Conservation (phyloP, 202 grass and related monocot species). For the Carex sylvatica region DNA sequence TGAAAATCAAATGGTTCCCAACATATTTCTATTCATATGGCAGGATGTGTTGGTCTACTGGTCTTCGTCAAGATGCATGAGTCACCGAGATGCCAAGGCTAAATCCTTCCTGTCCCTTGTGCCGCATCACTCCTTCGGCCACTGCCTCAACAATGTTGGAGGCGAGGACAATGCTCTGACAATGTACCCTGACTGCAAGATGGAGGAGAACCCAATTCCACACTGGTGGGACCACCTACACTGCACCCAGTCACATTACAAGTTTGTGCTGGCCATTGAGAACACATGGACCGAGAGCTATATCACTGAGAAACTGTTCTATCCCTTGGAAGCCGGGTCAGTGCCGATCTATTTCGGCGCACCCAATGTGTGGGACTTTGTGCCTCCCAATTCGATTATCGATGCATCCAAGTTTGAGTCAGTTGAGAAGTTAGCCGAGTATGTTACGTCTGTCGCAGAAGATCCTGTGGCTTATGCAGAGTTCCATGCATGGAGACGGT, state of each 20-base stretch:
- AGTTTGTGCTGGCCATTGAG: slow-evolving; percentile 53
- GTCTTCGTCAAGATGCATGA: slow-evolving; percentile 42
- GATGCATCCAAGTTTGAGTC: slow-evolving; percentile 39
- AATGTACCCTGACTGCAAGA: slow-evolving; percentile 31
- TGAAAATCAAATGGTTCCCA: not conserved
- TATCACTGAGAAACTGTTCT: slow-evolving; percentile 46
- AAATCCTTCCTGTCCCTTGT: slow-evolving; percentile 36
- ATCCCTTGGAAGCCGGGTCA: slow-evolving; percentile 35
- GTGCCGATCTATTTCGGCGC: slow-evolving; percentile 47
- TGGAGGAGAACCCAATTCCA: slow-evolving; percentile 30
- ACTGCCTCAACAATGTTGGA: slow-evolving; percentile 43
- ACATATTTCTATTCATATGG: not conserved
- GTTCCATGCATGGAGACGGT: slow-evolving; percentile 52
- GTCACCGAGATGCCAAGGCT: slow-evolving; percentile 30
- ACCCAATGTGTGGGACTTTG: slow-evolving; percentile 29
- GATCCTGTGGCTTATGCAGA: slow-evolving; percentile 46
- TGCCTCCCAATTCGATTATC: slow-evolving; percentile 48
- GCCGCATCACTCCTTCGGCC: slow-evolving; percentile 43
- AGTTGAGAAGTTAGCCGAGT: slow-evolving; percentile 29
- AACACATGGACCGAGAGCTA: slow-evolving; percentile 38
- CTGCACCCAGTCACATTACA: slow-evolving; percentile 39
- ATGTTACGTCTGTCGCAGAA: slow-evolving; percentile 39
- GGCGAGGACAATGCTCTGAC: slow-evolving; percentile 33
- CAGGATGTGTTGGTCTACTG: slow-evolving; percentile 45
- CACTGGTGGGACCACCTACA: slow-evolving; percentile 56